A percentile compares a stretch with the other conserved stretches of the same genome.
Conservation (phyloP, 495 filamentous ascomycete species). For the Aspergillus cristatus region DNA sequence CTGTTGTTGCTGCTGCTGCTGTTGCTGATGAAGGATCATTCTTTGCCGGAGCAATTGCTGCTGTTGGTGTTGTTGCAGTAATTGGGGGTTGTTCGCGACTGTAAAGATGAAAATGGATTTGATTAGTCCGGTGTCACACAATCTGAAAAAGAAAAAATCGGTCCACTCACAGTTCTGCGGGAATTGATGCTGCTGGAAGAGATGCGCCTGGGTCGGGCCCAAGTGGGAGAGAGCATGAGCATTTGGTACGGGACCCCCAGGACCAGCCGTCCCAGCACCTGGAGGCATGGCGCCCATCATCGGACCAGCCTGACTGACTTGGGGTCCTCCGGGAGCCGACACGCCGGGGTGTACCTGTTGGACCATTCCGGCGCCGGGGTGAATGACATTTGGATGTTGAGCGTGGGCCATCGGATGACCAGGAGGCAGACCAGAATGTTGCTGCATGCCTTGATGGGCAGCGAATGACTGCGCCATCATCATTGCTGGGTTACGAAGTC, state of each 20-base stretch:
- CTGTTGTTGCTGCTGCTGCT: constrained; percentile 40
- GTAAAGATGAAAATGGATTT: constrained; percentile 6
- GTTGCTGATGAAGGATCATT: constrained; percentile 28
- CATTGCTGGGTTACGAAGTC: constrained; percentile 50
- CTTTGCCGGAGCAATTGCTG: constrained; percentile 30
- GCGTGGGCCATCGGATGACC: constrained; percentile 64
- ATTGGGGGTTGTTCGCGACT: constrained; percentile 45
- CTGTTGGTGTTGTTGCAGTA: constrained; percentile 42
- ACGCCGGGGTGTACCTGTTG: constrained; percentile 78
- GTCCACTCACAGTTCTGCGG: constrained; percentile 34
- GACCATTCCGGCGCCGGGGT: constrained; percentile 51
- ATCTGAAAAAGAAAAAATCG: too few species aligned
- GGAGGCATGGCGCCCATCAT: constrained; percentile 79
- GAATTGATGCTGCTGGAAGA: constrained; percentile 52
- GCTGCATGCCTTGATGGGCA: constrained; percentile 64
- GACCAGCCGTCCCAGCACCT: constrained; percentile 42
- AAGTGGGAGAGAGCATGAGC: constrained; percentile 75
- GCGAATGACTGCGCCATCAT: constrained; percentile 63
- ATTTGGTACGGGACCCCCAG: constrained; percentile 54
- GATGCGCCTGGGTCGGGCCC: constrained; percentile 55
- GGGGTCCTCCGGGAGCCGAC: constrained; percentile 67
- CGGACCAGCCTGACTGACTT: constrained; percentile 69
- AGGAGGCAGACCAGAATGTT: constrained; percentile 62
- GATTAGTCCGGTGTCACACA: too few species aligned
- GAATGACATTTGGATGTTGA: constrained; percentile 59